phyloP scores from a whole-genome alignment of 202 grass and related monocot species.

The Carex sylvatica region DNA sequence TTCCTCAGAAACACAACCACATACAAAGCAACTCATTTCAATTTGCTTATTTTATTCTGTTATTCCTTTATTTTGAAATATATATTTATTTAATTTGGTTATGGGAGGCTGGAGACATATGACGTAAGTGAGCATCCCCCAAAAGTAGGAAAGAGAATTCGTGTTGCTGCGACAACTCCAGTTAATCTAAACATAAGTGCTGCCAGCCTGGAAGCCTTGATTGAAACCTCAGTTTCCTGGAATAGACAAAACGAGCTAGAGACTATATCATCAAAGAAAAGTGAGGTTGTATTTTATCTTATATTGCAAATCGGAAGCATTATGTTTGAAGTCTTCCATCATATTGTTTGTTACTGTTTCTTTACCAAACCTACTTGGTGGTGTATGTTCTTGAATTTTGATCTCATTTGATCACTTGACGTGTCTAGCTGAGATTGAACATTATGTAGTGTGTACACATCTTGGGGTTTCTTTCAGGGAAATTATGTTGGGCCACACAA shows the following conservation, averaged over 20 bases:
- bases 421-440: slow-evolving; percentile 1
- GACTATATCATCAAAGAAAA: slow-evolving; percentile 59
- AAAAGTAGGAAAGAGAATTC: slow-evolving; percentile 78
- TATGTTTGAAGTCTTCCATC: neutral
- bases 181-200: slow-evolving; percentile 80
- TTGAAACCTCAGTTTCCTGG: slow-evolving; percentile 92
- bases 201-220: slow-evolving; percentile 82
- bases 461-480: neutral
- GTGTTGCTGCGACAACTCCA: slow-evolving; percentile 77
- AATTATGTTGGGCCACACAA: neutral
- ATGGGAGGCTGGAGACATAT: slow-evolving; percentile 90
- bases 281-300: slow-evolving; percentile 46
- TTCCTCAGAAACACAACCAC: neutral
- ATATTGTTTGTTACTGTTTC: slow-evolving; percentile 1
- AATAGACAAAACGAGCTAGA: slow-evolving; percentile 79
- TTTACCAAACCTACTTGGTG: neutral
- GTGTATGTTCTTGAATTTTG: neutral
- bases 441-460: neutral
- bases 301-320: neutral
- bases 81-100: slow-evolving; percentile 36
- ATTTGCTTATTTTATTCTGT: slow-evolving; percentile 9
- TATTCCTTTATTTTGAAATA: slow-evolving; percentile 10
- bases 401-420: slow-evolving; percentile 3
- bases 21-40: neutral
- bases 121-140: slow-evolving; percentile 65